Base-by-base conservation (phyloP, 208 protist genomes). In the Crithidia thermophila region DNA sequence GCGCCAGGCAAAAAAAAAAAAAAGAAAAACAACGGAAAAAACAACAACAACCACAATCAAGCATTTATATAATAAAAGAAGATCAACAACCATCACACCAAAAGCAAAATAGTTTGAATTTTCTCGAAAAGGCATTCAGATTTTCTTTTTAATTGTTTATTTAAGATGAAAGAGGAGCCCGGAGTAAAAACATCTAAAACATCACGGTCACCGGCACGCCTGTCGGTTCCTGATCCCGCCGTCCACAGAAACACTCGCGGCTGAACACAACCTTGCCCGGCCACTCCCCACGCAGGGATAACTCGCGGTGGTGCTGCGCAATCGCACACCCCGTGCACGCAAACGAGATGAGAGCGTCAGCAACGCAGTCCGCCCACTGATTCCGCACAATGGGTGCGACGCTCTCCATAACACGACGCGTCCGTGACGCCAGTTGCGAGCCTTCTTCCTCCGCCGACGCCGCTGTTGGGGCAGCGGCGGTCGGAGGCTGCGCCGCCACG, bases 261-360 rank as follows among this genome's bases (percentile, higher is more conserved):
- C 67, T 62, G 33, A 80, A 76, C 31, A 84, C 27, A 2, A 75
- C 52, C 11, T 40, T 39, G 7, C 79, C 79, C 0, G 70, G 69
- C 70, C 79, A 82, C 25, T 75, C 71, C 13, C 67, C 80, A 14
- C 64, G 75, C 25, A 52, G 39, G 9, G 61, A 51, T 52, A 85
- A 72, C 64, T 85, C 75, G 5, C 80, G 75, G 53, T 81, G 71
- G 34, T 85, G 75, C 72, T 85, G 80, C 33, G 65, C 64, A 2
- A 78, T 45, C 14, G 64, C 63, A 47, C 74, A 85, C 5, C 56
- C 40, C 31, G 50, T 51, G 50, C 80, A 85, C 39, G 63, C 64
- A 21, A 64, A 23, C 3, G 55, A 42, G 13, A 67, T 53, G 0
- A 73, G 39, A 4, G 70, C 27, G 34, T 79, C 71, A 39, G 64